Base-by-base conservation (phyloP, 169 alveolate species). In the Eimeria praecox region DNA sequence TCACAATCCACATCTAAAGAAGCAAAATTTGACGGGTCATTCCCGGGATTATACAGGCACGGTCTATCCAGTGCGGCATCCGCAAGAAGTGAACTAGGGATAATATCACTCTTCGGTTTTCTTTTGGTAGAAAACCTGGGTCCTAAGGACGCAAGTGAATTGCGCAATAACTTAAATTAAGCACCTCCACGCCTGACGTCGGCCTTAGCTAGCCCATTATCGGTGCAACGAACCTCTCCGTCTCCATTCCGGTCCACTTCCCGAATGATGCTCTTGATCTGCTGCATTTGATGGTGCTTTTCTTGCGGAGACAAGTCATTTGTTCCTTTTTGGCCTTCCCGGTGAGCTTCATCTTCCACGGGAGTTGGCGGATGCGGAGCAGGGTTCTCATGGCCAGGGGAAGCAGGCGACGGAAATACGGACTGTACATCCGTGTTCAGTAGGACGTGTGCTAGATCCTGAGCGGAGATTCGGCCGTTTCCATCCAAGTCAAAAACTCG, bases 401-500 rank as follows among this genome's bases (percentile, higher is more conserved):
- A 64, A 27, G 83, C 94, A 20, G 83, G 80, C 24, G 94, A 64
- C 46, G 87, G 83, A 56, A 93, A 93, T 42, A 73, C 82, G 56
- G 80, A 85, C 59, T 94, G 94, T 52, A 87, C 96, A 20, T 75
- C 94, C 18, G 86, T 86, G 77, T 92, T 83, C 85, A 85, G 22
- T 27, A 75, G 90, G 30, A 96, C 96, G 44, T 97, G 96, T 69
- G 88, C 94, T 30, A 96, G 82, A 33, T 98, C 99, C 49, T 97
- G 98, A 30, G 98, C 97, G 22, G 99, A 96, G 46, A 99, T 98
- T 9, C 94, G 97, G 1, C 99, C 99, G 97, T 97, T 98, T 94
- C 98, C 98, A 90, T 99, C 99, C 80, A 98, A 80, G 96, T 99
- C 99, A 94, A 99, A 98, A 42, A 98, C 98, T 56, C 97, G 97